Base-by-base conservation (phyloP, 768 basidiomycete genomes). In the Trametes meyenii region DNA sequence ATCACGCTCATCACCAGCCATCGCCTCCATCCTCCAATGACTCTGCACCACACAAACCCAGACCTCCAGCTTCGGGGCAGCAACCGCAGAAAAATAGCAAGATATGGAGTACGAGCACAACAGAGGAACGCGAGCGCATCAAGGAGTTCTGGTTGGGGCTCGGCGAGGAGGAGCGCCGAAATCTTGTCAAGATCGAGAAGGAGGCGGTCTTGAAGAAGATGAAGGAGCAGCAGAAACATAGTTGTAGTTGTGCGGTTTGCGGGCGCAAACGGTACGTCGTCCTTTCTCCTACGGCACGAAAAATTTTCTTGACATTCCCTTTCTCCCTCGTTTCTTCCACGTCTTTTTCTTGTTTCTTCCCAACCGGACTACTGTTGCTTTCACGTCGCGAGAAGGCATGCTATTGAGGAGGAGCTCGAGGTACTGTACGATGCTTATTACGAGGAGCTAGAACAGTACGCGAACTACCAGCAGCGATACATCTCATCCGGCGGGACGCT, bases 351-450 rank as follows among this genome's bases (percentile, higher is more conserved):
- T 62, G 59, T 66, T 60, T 50, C 60, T 50, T 26, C 10, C 23
- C 40, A 61, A 67, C 72, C 59, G 63, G 59, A 24, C 62, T 53
- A 60, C 36, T 58, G 55, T 51, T 58, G 62, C 55, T 66, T 60
- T 35, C 67, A 62, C 59, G 54, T 46, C 56, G 50, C 55, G 63
- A 61, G 69, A 71, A 96, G 93, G 70, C 89, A 90, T 81, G 96
- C 96, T 66, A 98, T 99, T 81, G 97, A 99, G 82, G 93, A 96
- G 81, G 97, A 99, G 83, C 90, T 99, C 77, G 94, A 98, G 83
- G 93, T 95, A 81, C 89, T 98, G 79, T 99, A 99, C 86, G 96
- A 98, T 85, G 95, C 96, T 82, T 99, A 98, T 85, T 98, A 98
- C 87, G 94, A 97, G 77, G 96, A 98, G 84, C 89, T 99, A 82